Base-by-base conservation (phyloP, 2,329 filamentous ascomycete species). In the Penicillium sp. region DNA sequence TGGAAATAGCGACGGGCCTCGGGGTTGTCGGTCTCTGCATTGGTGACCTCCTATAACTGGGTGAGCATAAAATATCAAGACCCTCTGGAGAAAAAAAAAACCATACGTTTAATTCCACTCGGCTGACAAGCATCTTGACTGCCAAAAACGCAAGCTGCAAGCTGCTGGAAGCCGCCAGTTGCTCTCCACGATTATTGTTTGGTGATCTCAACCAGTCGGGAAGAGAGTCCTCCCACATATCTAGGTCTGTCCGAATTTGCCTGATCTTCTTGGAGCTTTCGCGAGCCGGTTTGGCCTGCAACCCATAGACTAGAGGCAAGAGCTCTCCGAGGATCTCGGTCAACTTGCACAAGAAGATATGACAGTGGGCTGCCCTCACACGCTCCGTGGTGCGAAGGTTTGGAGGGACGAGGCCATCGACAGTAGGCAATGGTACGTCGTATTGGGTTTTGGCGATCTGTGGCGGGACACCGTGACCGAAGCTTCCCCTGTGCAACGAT, bases 381-480 rank as follows among this genome's bases (percentile, higher is more conserved):
- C 79, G 73, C 70, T 82, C 73, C 66, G 78, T 67, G 39, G 72
- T 70, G 60, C 73, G 61, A 56, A 75, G 56, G 61, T 74, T 63
- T 65, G 75, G 61, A 35, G 71, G 58, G 53, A 79, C 60, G 66
- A 79, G 43, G 57, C 78, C 69, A 19, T 78, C 75, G 6, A 82
- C 69, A 0, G 78, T 80, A 4, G 83, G 83, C 43, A 83, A 67
- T 16, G 83, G 82, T 14, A 85, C 83, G 60, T 86, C 82, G 62
- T 84, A 84, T 64, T 84, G 82, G 24, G 78, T 78, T 58, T 80
- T 80, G 3, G 77, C 74, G 11, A 85, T 81, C 51, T 83, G 79
- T 3, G 83, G 81, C 19, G 83, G 83, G 2, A 82, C 80, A 4
- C 83, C 83, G 64, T 85, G 83, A 4, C 81, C 82, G 54, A 84